Conservation (phyloP, 106 monocot species). For the Dactylorhiza incarnata region DNA sequence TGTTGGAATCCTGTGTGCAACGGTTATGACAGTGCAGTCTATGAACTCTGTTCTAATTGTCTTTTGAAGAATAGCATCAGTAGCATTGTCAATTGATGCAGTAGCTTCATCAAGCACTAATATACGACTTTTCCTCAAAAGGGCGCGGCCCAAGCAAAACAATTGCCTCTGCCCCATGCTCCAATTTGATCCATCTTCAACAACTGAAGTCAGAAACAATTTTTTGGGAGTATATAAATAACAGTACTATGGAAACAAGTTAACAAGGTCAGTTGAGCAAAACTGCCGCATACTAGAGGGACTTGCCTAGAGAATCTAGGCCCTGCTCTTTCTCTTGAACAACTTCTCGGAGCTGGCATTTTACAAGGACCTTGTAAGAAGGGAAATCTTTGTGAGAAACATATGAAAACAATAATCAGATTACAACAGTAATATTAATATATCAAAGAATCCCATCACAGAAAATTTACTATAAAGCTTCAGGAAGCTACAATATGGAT, state of each 20-base stretch:
- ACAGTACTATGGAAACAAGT: background rate
- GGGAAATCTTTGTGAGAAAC: background rate
- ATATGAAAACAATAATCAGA: background rate
- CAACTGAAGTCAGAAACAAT: constrained; percentile 20
- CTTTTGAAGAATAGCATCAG: constrained; percentile 58
- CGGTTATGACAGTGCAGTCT: constrained; percentile 55
- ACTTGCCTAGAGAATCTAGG: constrained; percentile 67
- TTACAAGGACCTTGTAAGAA: constrained; percentile 47
- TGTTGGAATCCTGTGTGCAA: constrained; percentile 71
- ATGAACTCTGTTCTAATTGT: constrained; percentile 58
- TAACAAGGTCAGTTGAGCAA: background rate
- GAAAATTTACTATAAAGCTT: background rate
- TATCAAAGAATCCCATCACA: background rate
- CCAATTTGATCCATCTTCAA: constrained; percentile 97
- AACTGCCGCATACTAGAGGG: background rate
- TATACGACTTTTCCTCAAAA: constrained; percentile 68
- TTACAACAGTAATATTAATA: background rate
- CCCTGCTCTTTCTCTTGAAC: constrained; percentile 71
- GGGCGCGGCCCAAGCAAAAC: constrained; percentile 82
- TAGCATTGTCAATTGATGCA: constrained; percentile 93
- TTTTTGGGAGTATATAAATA: background rate
- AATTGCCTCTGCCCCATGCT: constrained; percentile 92
- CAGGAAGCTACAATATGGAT: background rate
- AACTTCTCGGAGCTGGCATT: constrained; percentile 84
- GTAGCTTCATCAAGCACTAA: constrained; percentile 95